These are phyloP conservation scores for Spathaspora sp. DNA, from an alignment of 805 yeast species.

Conservation along the genomic window DNA sequence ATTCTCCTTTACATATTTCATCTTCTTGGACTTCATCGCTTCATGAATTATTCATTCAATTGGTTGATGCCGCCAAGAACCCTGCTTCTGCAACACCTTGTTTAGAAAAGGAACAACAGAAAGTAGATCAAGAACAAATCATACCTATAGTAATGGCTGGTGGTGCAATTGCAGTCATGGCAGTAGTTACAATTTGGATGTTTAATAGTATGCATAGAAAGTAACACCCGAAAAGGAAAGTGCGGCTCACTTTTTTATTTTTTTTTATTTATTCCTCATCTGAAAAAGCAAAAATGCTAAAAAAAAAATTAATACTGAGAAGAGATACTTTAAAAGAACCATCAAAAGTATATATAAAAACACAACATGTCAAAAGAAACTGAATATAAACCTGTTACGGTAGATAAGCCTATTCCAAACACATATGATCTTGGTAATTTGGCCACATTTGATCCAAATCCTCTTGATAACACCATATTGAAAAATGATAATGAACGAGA, in stretches of 20 bases:
- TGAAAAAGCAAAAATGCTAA: neutral
- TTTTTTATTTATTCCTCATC: neutral
- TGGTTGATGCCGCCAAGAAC: slow-evolving; percentile 81
- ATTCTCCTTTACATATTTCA: slow-evolving; percentile 87
- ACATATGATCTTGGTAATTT: slow-evolving; percentile 86
- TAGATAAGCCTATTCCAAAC: slow-evolving; percentile 88
- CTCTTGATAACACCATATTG: slow-evolving; percentile 62
- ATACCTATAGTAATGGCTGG: slow-evolving; percentile 61
- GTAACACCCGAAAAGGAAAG: neutral
- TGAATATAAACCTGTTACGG: slow-evolving; percentile 69
- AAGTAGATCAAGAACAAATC: slow-evolving; percentile 44
- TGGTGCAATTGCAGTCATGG: slow-evolving; percentile 65
- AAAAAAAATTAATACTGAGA: neutral
- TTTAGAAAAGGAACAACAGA: slow-evolving; percentile 49
- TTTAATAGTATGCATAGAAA: slow-evolving; percentile 39
- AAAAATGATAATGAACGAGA: slow-evolving; percentile 57
- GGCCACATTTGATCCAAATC: slow-evolving; percentile 86
- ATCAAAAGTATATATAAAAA: neutral
- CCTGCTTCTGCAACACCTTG: slow-evolving; percentile 82
- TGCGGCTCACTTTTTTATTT: neutral
- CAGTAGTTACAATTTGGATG: slow-evolving; percentile 61
- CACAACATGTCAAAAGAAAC: slow-evolving; percentile 14
- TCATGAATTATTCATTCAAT: slow-evolving; percentile 77
- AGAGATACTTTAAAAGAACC: neutral
- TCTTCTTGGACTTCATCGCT: slow-evolving; percentile 87